Base-by-base conservation (phyloP, 2,329 filamentous ascomycete species). In the Pyrenochaeta sp. region DNA sequence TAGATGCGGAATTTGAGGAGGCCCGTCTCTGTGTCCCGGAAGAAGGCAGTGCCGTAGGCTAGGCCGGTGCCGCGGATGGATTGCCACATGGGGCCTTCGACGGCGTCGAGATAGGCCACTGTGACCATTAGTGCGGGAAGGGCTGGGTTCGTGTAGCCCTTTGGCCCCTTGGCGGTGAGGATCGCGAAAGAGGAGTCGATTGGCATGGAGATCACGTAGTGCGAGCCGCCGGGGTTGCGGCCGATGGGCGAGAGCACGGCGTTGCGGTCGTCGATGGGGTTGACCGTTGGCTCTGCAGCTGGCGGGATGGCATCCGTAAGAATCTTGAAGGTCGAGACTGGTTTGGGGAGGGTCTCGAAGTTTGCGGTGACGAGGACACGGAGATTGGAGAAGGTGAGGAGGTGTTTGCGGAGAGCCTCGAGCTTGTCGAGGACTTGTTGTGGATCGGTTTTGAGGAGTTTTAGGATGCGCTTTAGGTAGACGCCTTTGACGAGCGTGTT, bases 51-150 rank as follows among this genome's bases (percentile, higher is more conserved):
- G 39, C 92, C 92, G 65, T 99, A 99, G 0, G 94, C 94, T 38
- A 97, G 85, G 30, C 94, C 94, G 29, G 90, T 94, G 42, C 94
- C 94, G 32, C 94, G 90, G 35, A 97, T 89, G 0, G 90, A 90
- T 52, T 88, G 88, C 93, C 94, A 97, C 21, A 99, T 83, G 1
- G 94, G 94, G 0, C 94, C 94, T 72, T 99, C 94, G 13, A 95
- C 88, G 1, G 91, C 86, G 65, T 96, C 92, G 48, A 99, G 86
- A 67, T 96, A 97, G 14, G 91, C 86, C 35, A 91, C 84, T 1
- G 93, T 91, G 6, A 99, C 92, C 69, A 96, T 83, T 37, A 96
- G 80, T 2, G 92, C 86, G 0, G 94, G 91, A 1, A 97, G 78
- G 11, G 84, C 81, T 0, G 91, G 86, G 61, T 96, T 87, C 3